phyloP scores from a whole-genome alignment of 129 eudicot species.

The Escallonia herrerae region DNA sequence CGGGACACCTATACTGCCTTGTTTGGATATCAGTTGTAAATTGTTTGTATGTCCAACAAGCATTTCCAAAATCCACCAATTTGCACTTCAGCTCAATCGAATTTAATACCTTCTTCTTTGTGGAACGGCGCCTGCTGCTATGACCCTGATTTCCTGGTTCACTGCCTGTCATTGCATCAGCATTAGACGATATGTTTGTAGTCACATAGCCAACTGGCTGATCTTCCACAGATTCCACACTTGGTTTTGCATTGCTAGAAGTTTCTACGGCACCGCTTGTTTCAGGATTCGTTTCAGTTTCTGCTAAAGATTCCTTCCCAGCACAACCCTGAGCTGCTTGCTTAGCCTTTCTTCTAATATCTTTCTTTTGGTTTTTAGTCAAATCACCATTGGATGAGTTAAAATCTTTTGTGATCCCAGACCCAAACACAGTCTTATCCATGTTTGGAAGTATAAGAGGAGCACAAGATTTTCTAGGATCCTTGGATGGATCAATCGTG shows the following conservation, averaged over 20 bases:
- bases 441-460: constrained; percentile 56
- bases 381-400: constrained; percentile 40
- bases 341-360: constrained; percentile 63
- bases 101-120: constrained; percentile 49
- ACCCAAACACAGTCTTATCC: constrained; percentile 29
- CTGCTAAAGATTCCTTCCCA: constrained; percentile 44
- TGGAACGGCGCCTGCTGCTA: constrained; percentile 56
- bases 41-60: constrained; percentile 92
- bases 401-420: constrained; percentile 41
- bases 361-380: constrained; percentile 83
- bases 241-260: constrained; percentile 28
- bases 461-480: constrained; percentile 56
- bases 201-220: constrained; percentile 16
- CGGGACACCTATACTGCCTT: constrained; percentile 91
- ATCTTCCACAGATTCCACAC: constrained; percentile 32
- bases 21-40: constrained; percentile 95
- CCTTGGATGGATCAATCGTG: constrained; percentile 70
- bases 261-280: constrained; percentile 33
- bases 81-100: constrained; percentile 72
- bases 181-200: constrained; percentile 20
- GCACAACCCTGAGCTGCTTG: constrained; percentile 56
- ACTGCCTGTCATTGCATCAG: constrained; percentile 18
- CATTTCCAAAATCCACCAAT: constrained; percentile 91
- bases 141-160: constrained; percentile 32
- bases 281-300: constrained; percentile 35